Conservation (phyloP, 208 protist genomes). For the Naegleria fowleri region DNA sequence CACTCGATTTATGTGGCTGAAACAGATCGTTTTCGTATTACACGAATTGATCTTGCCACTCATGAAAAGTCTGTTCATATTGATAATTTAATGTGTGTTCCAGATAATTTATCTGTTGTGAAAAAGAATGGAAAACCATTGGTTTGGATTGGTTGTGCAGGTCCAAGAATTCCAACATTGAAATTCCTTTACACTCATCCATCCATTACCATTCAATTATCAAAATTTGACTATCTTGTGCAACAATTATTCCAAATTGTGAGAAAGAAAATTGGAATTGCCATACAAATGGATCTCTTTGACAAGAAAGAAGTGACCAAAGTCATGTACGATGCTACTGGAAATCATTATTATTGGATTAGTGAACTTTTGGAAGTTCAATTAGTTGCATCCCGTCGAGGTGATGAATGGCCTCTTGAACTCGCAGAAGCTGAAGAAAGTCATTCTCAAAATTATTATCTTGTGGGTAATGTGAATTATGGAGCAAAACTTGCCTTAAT, state of each 20-base stretch:
- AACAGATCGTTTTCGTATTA: background rate
- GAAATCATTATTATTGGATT: background rate
- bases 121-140: background rate
- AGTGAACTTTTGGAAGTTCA: background rate
- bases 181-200: background rate
- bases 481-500: background rate
- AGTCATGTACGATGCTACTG: background rate
- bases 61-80: background rate
- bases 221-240: background rate
- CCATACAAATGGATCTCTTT: background rate
- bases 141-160: background rate
- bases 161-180: background rate
- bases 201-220: background rate
- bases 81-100: background rate
- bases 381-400: background rate
- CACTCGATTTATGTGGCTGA: background rate
- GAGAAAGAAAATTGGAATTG: background rate
- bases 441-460: background rate
- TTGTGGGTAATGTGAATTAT: background rate
- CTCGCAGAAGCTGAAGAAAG: background rate
- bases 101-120: background rate
- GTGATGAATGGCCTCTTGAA: background rate
- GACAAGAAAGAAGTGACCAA: background rate
- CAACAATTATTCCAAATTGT: background rate
- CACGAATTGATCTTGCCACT: background rate